Evolutionary conservation across 1,139 yeast species (phyloP), one percentile per base, ranked within the genome.

Genomic region (Pneumocystis murina): DNA sequence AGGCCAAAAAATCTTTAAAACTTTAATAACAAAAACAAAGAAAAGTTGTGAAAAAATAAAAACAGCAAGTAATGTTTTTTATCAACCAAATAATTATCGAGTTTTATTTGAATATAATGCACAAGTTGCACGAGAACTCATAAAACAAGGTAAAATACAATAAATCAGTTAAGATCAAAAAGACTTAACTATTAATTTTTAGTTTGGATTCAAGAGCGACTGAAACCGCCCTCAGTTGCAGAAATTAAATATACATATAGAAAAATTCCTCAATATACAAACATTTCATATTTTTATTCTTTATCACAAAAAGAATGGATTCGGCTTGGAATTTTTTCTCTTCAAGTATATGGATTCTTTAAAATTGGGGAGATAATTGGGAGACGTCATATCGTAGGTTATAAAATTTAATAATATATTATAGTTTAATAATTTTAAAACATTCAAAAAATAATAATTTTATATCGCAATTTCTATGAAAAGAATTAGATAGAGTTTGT

Each of bases 341-440:
- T 90, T 70, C 98, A 92, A 77, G 78, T 92, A 68, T 80, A 88
- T 70, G 99, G 97, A 68, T 82, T 90, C 76, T 92, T 90, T 78
- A 85, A 97, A 39, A 80, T 92, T 63, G 99, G 99, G 74, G 98
- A 92, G 81, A 84, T 91, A 70, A 82, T 92, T 73, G 99, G 99
- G 73, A 90, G 98, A 82, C 87, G 98, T 48, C 64, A 63, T 28
- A 14, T 48, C 5, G 33, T 48, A 12, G 55, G 55, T 8, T 48
- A 48, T 24, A 24, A 12, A 3, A 10, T 48, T 1, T 38, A 38
- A 38, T 38, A 38, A 5, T 5, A 5, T 33, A 33, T 33, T 33
- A 33, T 33, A 7, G 35, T 33, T 33, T 33, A 7, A 7, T 33
- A 28, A 28, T 28, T 2, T 2, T 28, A 33, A 33, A 33, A 33